Percentiles rank a stretch among this genome's conserved stretches.
phyloP scores from a whole-genome alignment of 495 filamentous ascomycete species.

The Xanthoparmelia taractica region DNA sequence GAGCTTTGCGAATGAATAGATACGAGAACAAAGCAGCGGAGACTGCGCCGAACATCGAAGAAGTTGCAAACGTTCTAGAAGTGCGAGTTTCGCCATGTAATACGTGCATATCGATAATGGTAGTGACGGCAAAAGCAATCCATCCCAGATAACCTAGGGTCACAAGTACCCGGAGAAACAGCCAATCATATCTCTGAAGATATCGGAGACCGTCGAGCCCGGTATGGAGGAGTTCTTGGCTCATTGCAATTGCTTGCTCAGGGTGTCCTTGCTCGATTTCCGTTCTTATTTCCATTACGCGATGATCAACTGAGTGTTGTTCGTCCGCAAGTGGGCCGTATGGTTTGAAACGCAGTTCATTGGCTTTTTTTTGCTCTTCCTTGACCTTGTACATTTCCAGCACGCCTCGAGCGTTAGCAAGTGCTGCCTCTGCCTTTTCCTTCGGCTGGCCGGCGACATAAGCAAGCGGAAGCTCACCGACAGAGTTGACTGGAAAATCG shows the following conservation, averaged over 20 bases:
- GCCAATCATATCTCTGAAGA: slow-evolving; percentile 94
- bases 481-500: slow-evolving; percentile 92
- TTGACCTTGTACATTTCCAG: slow-evolving; percentile 97
- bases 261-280: slow-evolving; percentile 60
- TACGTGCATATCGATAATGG: slow-evolving; percentile 84
- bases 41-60: slow-evolving; percentile 64
- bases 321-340: slow-evolving; percentile 55
- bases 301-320: slow-evolving; percentile 55
- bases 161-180: slow-evolving; percentile 90
- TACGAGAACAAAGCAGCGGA: slow-evolving; percentile 68
- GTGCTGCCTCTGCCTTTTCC: slow-evolving; percentile 75
- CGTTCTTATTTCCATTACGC: slow-evolving; percentile 57
- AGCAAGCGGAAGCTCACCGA: slow-evolving; percentile 81
- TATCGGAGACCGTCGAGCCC: slow-evolving; percentile 84
- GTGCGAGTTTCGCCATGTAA: slow-evolving; percentile 63
- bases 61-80: slow-evolving; percentile 53
- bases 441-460: slow-evolving; percentile 64
- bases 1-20: slow-evolving; percentile 69
- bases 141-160: slow-evolving; percentile 92
- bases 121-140: slow-evolving; percentile 91
- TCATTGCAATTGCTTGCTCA: slow-evolving; percentile 67
- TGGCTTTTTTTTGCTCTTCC: slow-evolving; percentile 72
- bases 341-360: slow-evolving; percentile 67
- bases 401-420: slow-evolving; percentile 82
- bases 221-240: slow-evolving; percentile 63